Conservation (phyloP, 2,329 filamentous ascomycete genomes). For the Verticillium dahliae region DNA sequence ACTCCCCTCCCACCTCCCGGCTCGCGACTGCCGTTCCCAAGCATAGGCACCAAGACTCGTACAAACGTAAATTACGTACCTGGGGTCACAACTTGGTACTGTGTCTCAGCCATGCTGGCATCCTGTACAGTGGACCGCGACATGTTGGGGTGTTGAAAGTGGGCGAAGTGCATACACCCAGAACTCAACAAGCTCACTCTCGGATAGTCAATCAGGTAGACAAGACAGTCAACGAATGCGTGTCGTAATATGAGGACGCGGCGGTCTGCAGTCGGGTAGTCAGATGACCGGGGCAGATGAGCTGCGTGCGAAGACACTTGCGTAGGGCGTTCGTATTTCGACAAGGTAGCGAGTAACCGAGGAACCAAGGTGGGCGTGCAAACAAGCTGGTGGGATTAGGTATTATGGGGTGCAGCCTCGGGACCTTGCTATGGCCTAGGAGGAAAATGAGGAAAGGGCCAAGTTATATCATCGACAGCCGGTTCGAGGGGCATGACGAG, state of each 20-base stretch:
- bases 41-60: background rate
- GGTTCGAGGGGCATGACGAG: background rate
- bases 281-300: background rate
- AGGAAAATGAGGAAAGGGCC: background rate
- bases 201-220: background rate
- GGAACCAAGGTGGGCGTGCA: background rate
- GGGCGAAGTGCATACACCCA: background rate
- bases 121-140: background rate
- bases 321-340: background rate
- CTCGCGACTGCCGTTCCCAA: background rate
- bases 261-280: background rate
- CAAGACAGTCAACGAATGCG: background rate
- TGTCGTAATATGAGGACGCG: background rate
- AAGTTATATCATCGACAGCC: background rate
- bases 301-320: background rate
- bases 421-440: background rate
- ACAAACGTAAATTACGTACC: constrained; percentile 8
- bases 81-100: constrained; percentile 8
- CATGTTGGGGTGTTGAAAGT: background rate
- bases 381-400: background rate
- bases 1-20: background rate
- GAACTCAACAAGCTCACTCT: background rate
- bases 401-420: background rate
- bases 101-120: background rate
- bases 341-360: background rate